phyloP scores from a whole-genome alignment of 2,329 filamentous ascomycete genomes.

The Chaetomium sp. region DNA sequence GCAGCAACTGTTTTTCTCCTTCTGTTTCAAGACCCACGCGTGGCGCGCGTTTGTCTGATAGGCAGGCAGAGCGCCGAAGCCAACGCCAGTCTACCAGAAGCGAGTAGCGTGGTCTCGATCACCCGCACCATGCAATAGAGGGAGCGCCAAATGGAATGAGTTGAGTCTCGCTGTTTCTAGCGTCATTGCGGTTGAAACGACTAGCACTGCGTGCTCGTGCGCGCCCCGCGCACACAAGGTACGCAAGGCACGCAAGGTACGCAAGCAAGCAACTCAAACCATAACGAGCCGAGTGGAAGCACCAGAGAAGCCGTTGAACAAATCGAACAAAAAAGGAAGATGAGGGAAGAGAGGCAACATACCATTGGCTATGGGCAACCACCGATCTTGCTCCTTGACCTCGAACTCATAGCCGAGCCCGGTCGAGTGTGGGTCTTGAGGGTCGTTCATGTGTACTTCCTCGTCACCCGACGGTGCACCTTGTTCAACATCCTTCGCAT shows the following conservation, averaged over 20 bases:
- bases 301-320: conserved; percentile 40
- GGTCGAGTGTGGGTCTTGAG: conserved; percentile 68
- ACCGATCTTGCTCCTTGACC: conserved; percentile 99
- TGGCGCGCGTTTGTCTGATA: conserved; percentile 30
- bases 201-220: too few species aligned
- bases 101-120: too few species aligned
- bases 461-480: conserved; percentile 89
- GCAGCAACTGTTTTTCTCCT: conserved; percentile 16
- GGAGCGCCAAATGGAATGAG: conserved; percentile 36
- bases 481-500: conserved; percentile 91
- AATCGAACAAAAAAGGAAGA: conserved; percentile 26
- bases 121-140: conserved; percentile 28
- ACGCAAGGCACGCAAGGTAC: too few species aligned
- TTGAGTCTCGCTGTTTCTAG: too few species aligned
- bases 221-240: too few species aligned
- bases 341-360: conserved; percentile 44
- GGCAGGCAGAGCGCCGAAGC: conserved; percentile 25
- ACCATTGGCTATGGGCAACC: conserved; percentile 99
- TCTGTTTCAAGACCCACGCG: too few species aligned
- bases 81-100: too few species aligned
- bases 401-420: conserved; percentile 86
- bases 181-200: too few species aligned
- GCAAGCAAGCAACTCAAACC: too few species aligned
- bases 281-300: conserved; percentile 29
- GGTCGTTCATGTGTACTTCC: conserved; percentile 89